Evolutionary conservation across 768 basidiomycete species (phyloP), one percentile per base, ranked within the genome.

Genomic region (Boletus rufocinnamomeus): DNA sequence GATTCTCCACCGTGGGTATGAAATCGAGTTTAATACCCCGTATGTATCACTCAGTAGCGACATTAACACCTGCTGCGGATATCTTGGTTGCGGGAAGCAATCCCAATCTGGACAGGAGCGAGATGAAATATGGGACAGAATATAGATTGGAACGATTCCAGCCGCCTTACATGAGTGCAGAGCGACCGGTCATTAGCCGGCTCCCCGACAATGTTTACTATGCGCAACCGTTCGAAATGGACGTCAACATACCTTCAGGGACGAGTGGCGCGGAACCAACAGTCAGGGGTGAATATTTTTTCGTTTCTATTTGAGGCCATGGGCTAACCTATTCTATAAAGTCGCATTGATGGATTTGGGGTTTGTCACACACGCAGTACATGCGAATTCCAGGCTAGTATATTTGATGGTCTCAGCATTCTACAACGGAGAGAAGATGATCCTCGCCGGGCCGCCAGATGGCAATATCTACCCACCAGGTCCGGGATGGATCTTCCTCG

Each of bases 81-180:
- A 72, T 93, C 50, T 84, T 93, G 86, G 84, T 93, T 56, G 86
- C 90, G 21, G 91, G 91, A 35, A 90, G 89, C 59, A 93, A 91
- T 66, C 91, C 91, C 27, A 93, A 93, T 71, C 71, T 92, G 58
- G 90, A 93, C 70, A 76, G 89, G 52, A 91, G 86, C 64, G 87
- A 84, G 63, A 64, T 83, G 43, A 76, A 77, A 68, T 95, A 89
- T 68, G 85, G 87, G 32, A 93, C 93, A 19, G 92, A 96, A 71
- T 96, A 95, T 70, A 80, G 93, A 50, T 89, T 93, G 34, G 95
- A 97, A 69, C 86, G 88, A 81, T 79, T 96, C 62, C 80, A 80
- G 53, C 95, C 96, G 0, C 88, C 89, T 28, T 98, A 96, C 68
- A 85, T 91, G 84, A 69, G 72, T 27, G 73, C 72, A 63, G 67